Evolutionary conservation across 169 alveolate species (phyloP), one percentile per base, ranked within the genome.

Genomic region (Amoebophrya sp.): DNA sequence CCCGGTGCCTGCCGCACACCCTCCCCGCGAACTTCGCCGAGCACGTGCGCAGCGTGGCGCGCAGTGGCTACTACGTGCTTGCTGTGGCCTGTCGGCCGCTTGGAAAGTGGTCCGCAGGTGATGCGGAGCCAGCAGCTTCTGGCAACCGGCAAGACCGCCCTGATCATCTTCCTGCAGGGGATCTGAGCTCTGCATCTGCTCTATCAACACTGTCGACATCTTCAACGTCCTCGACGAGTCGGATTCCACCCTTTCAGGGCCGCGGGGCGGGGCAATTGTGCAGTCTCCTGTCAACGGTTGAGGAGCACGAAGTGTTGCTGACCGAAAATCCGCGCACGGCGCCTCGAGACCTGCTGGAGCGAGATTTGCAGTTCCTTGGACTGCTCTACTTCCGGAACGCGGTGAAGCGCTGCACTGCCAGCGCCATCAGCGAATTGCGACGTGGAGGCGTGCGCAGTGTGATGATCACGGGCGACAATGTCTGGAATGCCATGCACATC

Each of bases 321-420:
- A 66, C 83, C 10, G 12, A 12, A n/a, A 25, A 2, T 66, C 10
- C 35, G 32, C 12, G 83, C 12, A 66, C 91, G 77, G 39, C 91
- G 25, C n/a, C 39, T 23, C 29, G 91, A 0, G 91, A 89, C 32
- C 12, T 35, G 77, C 91, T 89, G 23, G 91, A 89, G 66, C 39
- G 39, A 23, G 91, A 54, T 89, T 23, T 89, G 53, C 12, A 40
- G 38, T 96, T 96, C 92, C 93, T 96, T 38, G 91, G 91, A 1
- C 77, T 89, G 0, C 77, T 89, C 12, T 66, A 40, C 40, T 89
- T 89, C 91, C 77, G 91, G 23, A 89, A 89, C n/a, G 91, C 29
- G 40, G 32, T 89, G 53, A 89, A 89, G n/a, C 91, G 77, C 0
- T 53, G 55, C 77, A 40, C 91, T 0, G 41, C 91, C 12, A 38